Conservation (phyloP, 108 stramenopile genomes). For the Cyclostephanos invisitatus region DNA sequence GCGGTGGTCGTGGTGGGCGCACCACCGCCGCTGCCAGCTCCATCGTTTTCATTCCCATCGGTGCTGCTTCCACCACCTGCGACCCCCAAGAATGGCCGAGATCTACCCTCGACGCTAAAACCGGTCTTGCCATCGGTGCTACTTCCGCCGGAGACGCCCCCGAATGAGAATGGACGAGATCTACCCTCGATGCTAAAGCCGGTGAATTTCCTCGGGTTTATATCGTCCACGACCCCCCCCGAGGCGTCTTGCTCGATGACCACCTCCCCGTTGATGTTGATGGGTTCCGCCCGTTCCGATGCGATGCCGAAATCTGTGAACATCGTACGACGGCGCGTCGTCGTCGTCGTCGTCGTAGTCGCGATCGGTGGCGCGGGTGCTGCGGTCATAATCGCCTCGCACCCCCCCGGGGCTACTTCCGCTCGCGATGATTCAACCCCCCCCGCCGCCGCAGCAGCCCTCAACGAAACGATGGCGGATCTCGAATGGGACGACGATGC, state of each 20-base stretch:
- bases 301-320: conserved; percentile 20
- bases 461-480: too few relatives aligned
- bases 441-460: too few relatives aligned
- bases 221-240: neutral
- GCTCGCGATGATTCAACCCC: too few relatives aligned
- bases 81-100: neutral
- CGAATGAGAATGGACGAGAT: neutral
- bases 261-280: neutral
- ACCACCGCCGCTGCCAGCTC: neutral
- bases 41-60: neutral
- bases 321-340: conserved; percentile 6
- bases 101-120: neutral
- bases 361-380: too few relatives aligned
- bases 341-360: neutral
- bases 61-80: neutral
- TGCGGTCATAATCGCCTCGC: too few relatives aligned
- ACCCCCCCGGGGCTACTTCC: too few relatives aligned
- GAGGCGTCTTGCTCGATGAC: neutral
- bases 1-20: neutral
- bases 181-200: neutral
- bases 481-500: too few relatives aligned
- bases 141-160: neutral
- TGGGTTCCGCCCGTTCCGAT: conserved; percentile 18
- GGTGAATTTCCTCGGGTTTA: neutral
- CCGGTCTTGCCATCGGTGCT: neutral